Base-by-base conservation (phyloP, 2,329 filamentous ascomycete genomes). In the Trichoderma pleuroti region DNA sequence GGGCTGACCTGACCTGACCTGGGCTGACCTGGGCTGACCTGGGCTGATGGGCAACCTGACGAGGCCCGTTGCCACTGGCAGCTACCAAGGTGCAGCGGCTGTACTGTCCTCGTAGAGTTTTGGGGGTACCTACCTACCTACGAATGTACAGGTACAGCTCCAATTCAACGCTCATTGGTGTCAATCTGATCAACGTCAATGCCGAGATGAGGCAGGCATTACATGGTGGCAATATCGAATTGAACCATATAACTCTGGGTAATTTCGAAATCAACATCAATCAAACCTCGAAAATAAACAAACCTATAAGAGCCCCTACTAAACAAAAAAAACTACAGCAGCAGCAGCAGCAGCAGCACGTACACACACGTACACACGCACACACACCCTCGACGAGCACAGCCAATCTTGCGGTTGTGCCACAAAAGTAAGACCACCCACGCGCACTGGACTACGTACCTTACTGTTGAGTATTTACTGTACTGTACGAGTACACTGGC, bases 1-100 rank as follows among this genome's bases (percentile, higher is more conserved):
- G 46, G 46, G 46, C 63, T 56, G 49, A 28, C 28, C 54, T 61
- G 39, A 60, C 28, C 66, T 68, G 66, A 68, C n/a, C n/a, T n/a
- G n/a, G n/a, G n/a, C n/a, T n/a, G n/a, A n/a, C n/a, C n/a, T n/a
- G n/a, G n/a, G 66, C 56, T 68, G 62, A 65, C 26, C 62, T 11
- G 49, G 61, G 52, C 49, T 32, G 56, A 59, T 32, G 26, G 26
- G 26, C 28, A 52, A 52, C 30, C 34, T 54, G 42, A 56, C 30
- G 46, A 26, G 30, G 24, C 14, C n/a, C 24, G 56, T 46, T 61
- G 66, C 65, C 65, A 52, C 56, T 52, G 65, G 65, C 36, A 34
- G 65, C 56, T 52, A 36, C 65, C 56, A 14, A 39, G 26, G 11
- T 4, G 5, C 32, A 59, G 56, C 28, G 24, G 30, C n/a, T 26